Percentiles rank a stretch among this genome's conserved stretches.
These are phyloP conservation scores for Arthrobotrys sphaeroides DNA, from an alignment of 2,329 filamentous ascomycete genomes.

Conservation along the genomic window DNA sequence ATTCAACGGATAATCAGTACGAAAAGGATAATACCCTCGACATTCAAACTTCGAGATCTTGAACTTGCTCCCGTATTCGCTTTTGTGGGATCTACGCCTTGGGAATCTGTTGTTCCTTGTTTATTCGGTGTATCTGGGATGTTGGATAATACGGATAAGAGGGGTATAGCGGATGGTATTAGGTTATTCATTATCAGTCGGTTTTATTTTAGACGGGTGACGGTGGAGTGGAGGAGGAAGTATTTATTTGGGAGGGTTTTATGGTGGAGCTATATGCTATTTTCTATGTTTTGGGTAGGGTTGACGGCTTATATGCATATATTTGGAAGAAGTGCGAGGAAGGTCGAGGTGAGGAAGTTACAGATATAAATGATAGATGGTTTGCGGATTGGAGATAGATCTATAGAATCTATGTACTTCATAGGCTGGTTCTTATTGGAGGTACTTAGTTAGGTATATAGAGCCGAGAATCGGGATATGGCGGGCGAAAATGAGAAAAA, in stretches of 20 bases:
- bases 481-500: too few species aligned
- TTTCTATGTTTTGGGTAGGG: background rate
- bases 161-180: background rate
- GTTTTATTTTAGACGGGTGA: background rate
- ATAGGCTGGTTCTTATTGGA: too few species aligned
- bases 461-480: too few species aligned
- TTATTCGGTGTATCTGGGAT: conserved; percentile 12
- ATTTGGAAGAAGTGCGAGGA: background rate
- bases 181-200: conserved; percentile 14
- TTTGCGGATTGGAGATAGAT: background rate
- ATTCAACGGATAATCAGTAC: background rate
- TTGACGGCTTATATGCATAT: background rate
- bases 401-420: background rate
- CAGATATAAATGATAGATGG: background rate
- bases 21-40: background rate
- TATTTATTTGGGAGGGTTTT: background rate
- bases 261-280: conserved; percentile 9
- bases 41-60: conserved; percentile 5
- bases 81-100: conserved; percentile 9
- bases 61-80: conserved; percentile 9
- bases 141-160: conserved; percentile 20
- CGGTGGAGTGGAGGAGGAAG: background rate
- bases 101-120: conserved; percentile 20
- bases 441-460: too few species aligned
- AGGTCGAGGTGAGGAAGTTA: background rate